Evolutionary conservation across 257 asterid genomes (phyloP), one percentile per base, ranked within the genome.

Genomic region (Scutellaria minor): DNA sequence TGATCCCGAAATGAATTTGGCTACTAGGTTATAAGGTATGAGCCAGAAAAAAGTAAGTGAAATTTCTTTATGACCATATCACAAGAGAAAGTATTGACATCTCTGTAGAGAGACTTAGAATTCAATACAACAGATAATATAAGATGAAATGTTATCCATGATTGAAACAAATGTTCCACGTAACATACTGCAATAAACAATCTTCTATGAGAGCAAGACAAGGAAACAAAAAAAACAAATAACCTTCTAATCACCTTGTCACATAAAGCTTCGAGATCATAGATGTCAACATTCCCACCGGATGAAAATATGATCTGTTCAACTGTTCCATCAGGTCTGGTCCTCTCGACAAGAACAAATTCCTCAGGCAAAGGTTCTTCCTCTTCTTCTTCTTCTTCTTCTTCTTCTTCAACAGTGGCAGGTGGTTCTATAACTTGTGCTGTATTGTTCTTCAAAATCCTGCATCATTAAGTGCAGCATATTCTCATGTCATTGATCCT

Each of bases 241-340:
- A 18, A 51, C 39, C 48, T 24, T 59, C 18, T 57, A 77, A 65
- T 63, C 71, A 93, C 99, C 99, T 92, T 92, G 79, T 92, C 98
- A 15, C 98, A 92, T 56, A 95, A 88, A 11, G 80, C 89, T 87
- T 95, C 92, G 64, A 95, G 96, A 83, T 90, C 89, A 82, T 88
- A 95, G 53, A 92, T 89, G 51, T 95, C 98, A 76, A 95, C 85
- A 77, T 84, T 75, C 45, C 96, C 98, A 15, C 97, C 97, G 11
- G 96, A 88, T 70, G 99, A 92, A 81, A 90, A 95, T 64, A 92
- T 79, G 72, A 95, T 90, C 80, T 95, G 96, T 77, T 92, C 99
- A 68, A 88, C 75, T 9, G 81, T 82, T 69, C 95, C 98, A 79
- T 90, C 96, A 60, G 96, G 79, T 75, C 64, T 79, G 68, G 86